Evolutionary conservation across 176 grass and related monocot species (phyloP), one percentile per base, ranked within the genome.

Genomic region (Saccharum officinarum): DNA sequence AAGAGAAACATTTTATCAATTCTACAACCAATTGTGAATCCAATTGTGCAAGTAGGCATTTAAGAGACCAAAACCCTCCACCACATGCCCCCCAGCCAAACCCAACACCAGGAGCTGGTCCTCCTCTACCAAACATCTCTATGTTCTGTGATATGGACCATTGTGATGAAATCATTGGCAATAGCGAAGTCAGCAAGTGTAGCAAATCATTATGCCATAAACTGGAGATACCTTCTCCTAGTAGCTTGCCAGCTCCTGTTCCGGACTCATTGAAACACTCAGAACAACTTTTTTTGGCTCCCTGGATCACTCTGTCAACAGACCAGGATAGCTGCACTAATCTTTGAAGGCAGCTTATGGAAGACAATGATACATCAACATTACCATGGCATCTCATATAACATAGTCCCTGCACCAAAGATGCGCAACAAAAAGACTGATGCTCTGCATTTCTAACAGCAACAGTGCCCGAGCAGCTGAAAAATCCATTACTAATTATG

Each of bases 91-190:
- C 97, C 97, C 97, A 99, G 39, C 97, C 97, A 91, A 95, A 99
- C 80, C 93, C 97, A 82, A 96, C 81, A 76, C 97, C 97, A 76
- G 97, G 97, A 83, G 91, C 92, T 33, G 92, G 93, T 75, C 97
- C 97, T 90, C 91, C 93, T 89, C 97, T 95, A 74, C 91, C 88
- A 84, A 99, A 99, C 85, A 92, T 88, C 71, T 92, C 93, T 76
- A 87, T 65, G 69, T 85, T 88, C 67, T 99, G 92, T 77, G 89
- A 69, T 79, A 78, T 8, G 28, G 80, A 77, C 86, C 88, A 91
- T 10, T 89, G 73, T 11, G 84, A 89, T 59, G 97, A 96, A 65
- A 94, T 61, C 55, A 87, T 37, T 22, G 80, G 80, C 39, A 89
- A 86, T 47, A 96, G 78, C 3, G 59, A 80, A 76, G 66, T 80